Percentiles rank a stretch among this genome's conserved stretches.
These are phyloP conservation scores for Paraphaeosphaeria minitans DNA, from an alignment of 2,329 filamentous ascomycete species.

Conservation along the genomic window DNA sequence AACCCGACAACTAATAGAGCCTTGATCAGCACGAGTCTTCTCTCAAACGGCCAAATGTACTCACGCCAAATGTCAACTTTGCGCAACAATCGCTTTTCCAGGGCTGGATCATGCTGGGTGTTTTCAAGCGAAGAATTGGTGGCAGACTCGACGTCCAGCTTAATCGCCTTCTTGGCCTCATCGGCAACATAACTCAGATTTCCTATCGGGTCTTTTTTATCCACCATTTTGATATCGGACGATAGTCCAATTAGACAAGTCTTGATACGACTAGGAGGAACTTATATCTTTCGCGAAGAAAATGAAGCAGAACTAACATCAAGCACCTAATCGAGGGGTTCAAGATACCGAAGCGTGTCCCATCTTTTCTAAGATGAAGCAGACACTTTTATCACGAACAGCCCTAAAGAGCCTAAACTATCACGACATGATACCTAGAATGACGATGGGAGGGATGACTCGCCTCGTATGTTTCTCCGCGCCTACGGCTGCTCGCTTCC, in stretches of 20 bases:
- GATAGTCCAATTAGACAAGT: no score
- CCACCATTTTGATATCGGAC: conserved; percentile 11
- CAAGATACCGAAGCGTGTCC: neutral
- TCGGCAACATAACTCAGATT: conserved; percentile 11
- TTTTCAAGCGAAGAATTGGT: conserved; percentile 3
- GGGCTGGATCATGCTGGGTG: neutral
- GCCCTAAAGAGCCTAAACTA: neutral
- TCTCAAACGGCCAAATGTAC: neutral
- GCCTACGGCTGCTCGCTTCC: neutral
- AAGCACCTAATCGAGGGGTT: neutral
- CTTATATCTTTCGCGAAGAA: neutral
- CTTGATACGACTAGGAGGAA: no score
- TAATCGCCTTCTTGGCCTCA: conserved; percentile 5
- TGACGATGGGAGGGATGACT: conserved; percentile 18
- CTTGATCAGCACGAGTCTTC: neutral
- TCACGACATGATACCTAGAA: conserved; percentile 20
- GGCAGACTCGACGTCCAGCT: conserved; percentile 12
- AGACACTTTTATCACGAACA: neutral
- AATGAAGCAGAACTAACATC: neutral
- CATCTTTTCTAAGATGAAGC: neutral
- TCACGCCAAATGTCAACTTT: conserved; percentile 33
- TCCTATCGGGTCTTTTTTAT: conserved; percentile 9
- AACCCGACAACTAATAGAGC: conserved; percentile 28
- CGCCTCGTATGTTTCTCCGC: neutral
- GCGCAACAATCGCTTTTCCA: conserved; percentile 23